These are phyloP conservation scores for Dryadomyces quercus-mongolicae DNA, from an alignment of 2,329 filamentous ascomycete species.

Conservation along the genomic window DNA sequence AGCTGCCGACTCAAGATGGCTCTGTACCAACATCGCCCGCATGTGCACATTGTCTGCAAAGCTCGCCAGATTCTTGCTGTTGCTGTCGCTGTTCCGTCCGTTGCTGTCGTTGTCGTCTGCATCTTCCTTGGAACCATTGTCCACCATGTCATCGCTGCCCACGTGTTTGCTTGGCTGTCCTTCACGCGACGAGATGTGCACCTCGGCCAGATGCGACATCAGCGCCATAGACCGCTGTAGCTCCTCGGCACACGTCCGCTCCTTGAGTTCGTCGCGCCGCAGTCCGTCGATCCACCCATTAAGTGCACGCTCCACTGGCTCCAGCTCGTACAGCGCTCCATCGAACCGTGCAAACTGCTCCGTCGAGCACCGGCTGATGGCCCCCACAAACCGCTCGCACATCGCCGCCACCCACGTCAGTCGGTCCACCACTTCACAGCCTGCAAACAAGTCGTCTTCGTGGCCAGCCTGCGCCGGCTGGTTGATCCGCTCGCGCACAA, in stretches of 20 bases:
- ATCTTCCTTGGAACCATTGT: constrained; percentile 9
- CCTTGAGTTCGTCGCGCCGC: constrained; percentile 73
- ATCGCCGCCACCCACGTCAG: constrained; percentile 73
- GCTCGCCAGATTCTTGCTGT: constrained; percentile 44
- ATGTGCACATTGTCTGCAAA: constrained; percentile 73
- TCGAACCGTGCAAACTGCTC: constrained; percentile 71
- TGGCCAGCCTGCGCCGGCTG: constrained; percentile 50
- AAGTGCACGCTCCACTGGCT: constrained; percentile 79
- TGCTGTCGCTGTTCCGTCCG: constrained; percentile 3
- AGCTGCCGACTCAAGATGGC: constrained; percentile 68
- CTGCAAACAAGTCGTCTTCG: constrained; percentile 68
- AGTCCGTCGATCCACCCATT: constrained; percentile 81
- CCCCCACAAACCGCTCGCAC: constrained; percentile 72
- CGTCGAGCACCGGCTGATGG: constrained; percentile 65
- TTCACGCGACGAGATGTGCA: constrained; percentile 47
- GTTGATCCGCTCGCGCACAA: constrained; percentile 67
- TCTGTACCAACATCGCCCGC: constrained; percentile 64
- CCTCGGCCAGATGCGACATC: constrained; percentile 74
- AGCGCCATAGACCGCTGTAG: constrained; percentile 75
- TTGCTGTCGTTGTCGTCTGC: constrained; percentile 2
- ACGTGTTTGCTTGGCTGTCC: background rate
- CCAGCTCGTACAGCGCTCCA: constrained; percentile 72
- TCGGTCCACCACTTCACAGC: constrained; percentile 74
- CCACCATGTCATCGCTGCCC: background rate
- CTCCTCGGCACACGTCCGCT: constrained; percentile 69